phyloP scores from a whole-genome alignment of 164 flowering plant genomes.

The Stephania cephalantha region DNA sequence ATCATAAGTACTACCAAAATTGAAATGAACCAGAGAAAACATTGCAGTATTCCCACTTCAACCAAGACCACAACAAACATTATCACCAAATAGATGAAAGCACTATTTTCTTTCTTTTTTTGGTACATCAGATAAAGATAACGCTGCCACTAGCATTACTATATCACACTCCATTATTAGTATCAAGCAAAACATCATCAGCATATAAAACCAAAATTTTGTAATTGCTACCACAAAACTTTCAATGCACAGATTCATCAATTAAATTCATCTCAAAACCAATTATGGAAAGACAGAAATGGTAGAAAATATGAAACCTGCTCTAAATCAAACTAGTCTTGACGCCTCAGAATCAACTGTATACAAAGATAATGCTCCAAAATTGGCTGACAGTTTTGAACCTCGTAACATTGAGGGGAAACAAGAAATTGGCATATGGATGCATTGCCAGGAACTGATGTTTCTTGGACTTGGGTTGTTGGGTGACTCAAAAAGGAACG shows the following conservation, averaged over 20 bases:
- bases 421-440: slow-evolving; percentile 62
- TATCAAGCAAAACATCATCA: too few species aligned
- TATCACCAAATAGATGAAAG: not conserved
- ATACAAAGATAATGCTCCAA: slow-evolving; percentile 27
- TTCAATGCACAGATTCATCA: too few species aligned
- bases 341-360: slow-evolving; percentile 28
- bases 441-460: slow-evolving; percentile 70
- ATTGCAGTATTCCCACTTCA: not conserved
- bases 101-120: too few species aligned
- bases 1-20: too few species aligned
- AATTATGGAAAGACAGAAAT: slow-evolving; percentile 16
- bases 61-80: not conserved
- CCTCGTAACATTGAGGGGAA: slow-evolving; percentile 73
- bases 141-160: too few species aligned
- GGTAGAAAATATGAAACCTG: slow-evolving; percentile 16
- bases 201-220: too few species aligned
- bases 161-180: too few species aligned
- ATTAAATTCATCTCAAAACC: too few species aligned
- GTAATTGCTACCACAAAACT: too few species aligned
- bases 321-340: slow-evolving; percentile 19
- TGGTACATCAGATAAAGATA: too few species aligned
- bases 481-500: slow-evolving; percentile 80
- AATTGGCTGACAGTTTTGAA: slow-evolving; percentile 55
- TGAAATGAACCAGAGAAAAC: not conserved
- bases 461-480: slow-evolving; percentile 39